A percentile compares a stretch with the other conserved stretches of the same genome.
Conservation (phyloP, 495 filamentous ascomycete species). For the Astrocystis sublimbata region DNA sequence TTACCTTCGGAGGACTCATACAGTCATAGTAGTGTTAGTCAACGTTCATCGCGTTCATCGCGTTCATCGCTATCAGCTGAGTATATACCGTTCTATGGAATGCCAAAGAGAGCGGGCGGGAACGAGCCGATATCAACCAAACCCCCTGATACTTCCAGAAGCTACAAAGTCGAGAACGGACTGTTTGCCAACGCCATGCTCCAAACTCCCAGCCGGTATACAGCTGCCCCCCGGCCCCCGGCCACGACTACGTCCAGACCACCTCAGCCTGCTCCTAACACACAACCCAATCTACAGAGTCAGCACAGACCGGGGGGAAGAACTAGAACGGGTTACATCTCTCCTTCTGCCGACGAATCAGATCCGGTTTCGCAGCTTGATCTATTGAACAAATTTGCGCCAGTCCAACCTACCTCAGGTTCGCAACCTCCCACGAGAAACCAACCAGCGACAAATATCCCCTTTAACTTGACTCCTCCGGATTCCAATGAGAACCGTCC, state of each 20-base stretch:
- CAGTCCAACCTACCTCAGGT: neutral
- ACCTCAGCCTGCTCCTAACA: neutral
- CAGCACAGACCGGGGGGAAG: neutral
- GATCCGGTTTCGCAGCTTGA: neutral
- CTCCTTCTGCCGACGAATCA: neutral
- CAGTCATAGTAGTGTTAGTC: conserved; percentile 3
- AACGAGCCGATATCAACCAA: conserved; percentile 6
- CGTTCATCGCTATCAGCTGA: conserved; percentile 1
- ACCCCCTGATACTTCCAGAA: conserved; percentile 29
- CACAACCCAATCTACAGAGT: neutral
- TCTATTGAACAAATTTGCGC: neutral
- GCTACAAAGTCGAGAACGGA: conserved; percentile 38
- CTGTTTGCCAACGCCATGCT: conserved; percentile 36
- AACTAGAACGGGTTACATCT: neutral
- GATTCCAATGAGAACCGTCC: neutral
- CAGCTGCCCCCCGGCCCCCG: neutral
- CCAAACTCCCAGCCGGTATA: conserved; percentile 17
- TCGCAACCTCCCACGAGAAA: neutral
- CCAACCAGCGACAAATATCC: neutral
- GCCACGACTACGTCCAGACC: no score
- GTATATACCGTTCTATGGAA: conserved; percentile 21
- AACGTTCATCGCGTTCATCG: neutral
- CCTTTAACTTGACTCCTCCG: neutral
- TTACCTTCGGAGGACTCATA: conserved; percentile 22
- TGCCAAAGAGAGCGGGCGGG: conserved; percentile 23